phyloP scores from a whole-genome alignment of 2,329 filamentous ascomycete species.

The Clonostachys rosea region DNA sequence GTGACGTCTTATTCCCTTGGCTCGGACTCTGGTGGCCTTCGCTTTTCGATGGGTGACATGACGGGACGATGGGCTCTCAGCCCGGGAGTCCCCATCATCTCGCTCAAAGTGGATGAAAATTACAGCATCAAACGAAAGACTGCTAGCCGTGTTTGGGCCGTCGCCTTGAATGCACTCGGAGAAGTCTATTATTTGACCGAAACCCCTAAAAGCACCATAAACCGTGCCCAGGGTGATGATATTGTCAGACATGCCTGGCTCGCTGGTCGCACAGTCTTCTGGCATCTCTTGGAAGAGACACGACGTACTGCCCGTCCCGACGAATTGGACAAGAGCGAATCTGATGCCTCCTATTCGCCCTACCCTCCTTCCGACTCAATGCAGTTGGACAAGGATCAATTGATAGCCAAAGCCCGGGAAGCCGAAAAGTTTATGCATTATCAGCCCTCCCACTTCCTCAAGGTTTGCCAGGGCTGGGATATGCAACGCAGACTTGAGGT shows the following conservation, averaged over 20 bases:
- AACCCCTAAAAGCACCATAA: conserved; percentile 52
- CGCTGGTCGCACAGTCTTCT: conserved; percentile 72
- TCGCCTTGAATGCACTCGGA: conserved; percentile 87
- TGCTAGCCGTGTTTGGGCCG: conserved; percentile 77
- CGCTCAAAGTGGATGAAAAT: conserved; percentile 77
- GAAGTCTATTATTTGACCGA: conserved; percentile 84
- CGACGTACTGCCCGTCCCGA: conserved; percentile 68
- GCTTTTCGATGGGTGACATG: conserved; percentile 68
- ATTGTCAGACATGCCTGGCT: conserved; percentile 70
- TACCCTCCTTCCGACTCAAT: conserved; percentile 71
- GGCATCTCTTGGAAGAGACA: conserved; percentile 76
- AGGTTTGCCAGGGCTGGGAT: conserved; percentile 80
- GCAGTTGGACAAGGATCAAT: conserved; percentile 65
- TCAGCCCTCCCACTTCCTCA: conserved; percentile 73
- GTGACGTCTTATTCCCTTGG: conserved; percentile 79
- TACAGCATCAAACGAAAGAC: conserved; percentile 69
- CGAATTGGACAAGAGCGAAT: conserved; percentile 63
- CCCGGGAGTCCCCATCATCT: conserved; percentile 87
- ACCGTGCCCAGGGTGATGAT: conserved; percentile 46
- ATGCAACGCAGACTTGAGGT: conserved; percentile 84
- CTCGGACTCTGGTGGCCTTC: conserved; percentile 48
- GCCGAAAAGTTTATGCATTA: conserved; percentile 72
- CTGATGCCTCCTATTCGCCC: conserved; percentile 75
- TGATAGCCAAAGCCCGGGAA: conserved; percentile 72
- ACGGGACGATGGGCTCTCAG: conserved; percentile 87